phyloP scores from a whole-genome alignment of 306 rosid species.

The Ziziphus jujuba region DNA sequence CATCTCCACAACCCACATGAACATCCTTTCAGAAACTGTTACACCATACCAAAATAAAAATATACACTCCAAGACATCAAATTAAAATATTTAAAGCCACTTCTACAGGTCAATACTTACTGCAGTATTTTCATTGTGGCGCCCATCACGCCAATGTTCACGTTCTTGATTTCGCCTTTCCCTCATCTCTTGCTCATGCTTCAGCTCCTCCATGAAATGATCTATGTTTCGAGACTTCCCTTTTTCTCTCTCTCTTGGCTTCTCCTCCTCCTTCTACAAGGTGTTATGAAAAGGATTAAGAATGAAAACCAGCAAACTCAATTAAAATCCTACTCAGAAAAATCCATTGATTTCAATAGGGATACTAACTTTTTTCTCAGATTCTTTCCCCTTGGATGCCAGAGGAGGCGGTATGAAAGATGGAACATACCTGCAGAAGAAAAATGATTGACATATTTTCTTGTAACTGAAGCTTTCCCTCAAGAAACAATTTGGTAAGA shows the following conservation, averaged over 20 bases:
- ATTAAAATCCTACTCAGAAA: slow-evolving; percentile 9
- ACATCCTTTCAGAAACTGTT: no score
- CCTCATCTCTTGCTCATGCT: slow-evolving; percentile 95
- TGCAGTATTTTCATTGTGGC: slow-evolving; percentile 56
- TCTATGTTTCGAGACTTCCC: slow-evolving; percentile 90
- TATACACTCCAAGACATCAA: not conserved
- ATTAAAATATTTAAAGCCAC: slow-evolving; percentile 3
- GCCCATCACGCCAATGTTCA: slow-evolving; percentile 84
- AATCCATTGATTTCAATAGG: slow-evolving; percentile 2
- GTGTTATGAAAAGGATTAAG: slow-evolving; percentile 30
- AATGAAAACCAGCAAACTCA: slow-evolving; percentile 16
- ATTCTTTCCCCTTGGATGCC: slow-evolving; percentile 93
- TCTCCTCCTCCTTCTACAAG: slow-evolving; percentile 87
- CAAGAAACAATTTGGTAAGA: slow-evolving; percentile 2
- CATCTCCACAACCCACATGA: no score
- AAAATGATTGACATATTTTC: slow-evolving; percentile 43
- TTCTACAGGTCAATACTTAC: slow-evolving; percentile 45
- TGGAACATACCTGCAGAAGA: slow-evolving; percentile 90
- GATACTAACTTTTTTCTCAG: slow-evolving; percentile 80
- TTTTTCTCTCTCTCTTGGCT: slow-evolving; percentile 86
- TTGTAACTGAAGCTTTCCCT: slow-evolving; percentile 24
- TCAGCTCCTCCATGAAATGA: slow-evolving; percentile 96
- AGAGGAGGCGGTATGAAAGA: slow-evolving; percentile 97
- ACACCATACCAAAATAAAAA: not conserved
- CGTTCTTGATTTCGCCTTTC: slow-evolving; percentile 95